Percentiles rank a stretch among this genome's conserved stretches.
These are phyloP conservation scores for Rhizopus delemar DNA, from an alignment of 371 early-diverging fungal species.

Conservation along the genomic window DNA sequence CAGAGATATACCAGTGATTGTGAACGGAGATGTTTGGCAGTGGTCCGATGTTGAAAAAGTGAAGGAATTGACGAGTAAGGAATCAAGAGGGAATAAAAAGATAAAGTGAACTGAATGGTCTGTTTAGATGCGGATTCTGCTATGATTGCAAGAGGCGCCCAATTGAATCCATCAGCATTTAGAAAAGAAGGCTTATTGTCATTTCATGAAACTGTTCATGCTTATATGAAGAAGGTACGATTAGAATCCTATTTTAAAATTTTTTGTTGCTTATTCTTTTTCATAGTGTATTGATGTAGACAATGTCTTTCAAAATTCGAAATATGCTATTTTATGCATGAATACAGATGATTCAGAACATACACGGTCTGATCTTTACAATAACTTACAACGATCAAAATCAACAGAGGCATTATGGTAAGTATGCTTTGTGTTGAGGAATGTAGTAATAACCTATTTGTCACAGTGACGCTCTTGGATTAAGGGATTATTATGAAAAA, in stretches of 20 bases:
- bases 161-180: conserved; percentile 83
- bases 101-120: neutral
- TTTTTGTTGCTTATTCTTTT: neutral
- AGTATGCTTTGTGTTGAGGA: neutral
- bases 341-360: conserved; percentile 56
- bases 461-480: conserved; percentile 39
- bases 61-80: conserved; percentile 53
- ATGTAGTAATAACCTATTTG: neutral
- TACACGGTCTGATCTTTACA: conserved; percentile 51
- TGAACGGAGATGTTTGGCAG: conserved; percentile 88
- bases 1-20: conserved; percentile 79
- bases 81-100: neutral
- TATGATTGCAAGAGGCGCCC: conserved; percentile 91
- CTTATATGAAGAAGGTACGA: conserved; percentile 67
- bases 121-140: conserved; percentile 61
- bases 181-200: conserved; percentile 63
- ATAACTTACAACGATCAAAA: conserved; percentile 52
- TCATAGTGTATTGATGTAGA: conserved; percentile 57
- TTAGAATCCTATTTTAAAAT: neutral
- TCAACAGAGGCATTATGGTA: conserved; percentile 53
- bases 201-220: conserved; percentile 53
- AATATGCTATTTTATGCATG: conserved; percentile 89
- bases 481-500: conserved; percentile 43
- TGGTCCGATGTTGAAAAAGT: conserved; percentile 63
- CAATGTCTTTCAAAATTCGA: conserved; percentile 80